A percentile compares a stretch with the other conserved stretches of the same genome.
Conservation (phyloP, 2,329 filamentous ascomycete species). For the Lomentospora prolificans region DNA sequence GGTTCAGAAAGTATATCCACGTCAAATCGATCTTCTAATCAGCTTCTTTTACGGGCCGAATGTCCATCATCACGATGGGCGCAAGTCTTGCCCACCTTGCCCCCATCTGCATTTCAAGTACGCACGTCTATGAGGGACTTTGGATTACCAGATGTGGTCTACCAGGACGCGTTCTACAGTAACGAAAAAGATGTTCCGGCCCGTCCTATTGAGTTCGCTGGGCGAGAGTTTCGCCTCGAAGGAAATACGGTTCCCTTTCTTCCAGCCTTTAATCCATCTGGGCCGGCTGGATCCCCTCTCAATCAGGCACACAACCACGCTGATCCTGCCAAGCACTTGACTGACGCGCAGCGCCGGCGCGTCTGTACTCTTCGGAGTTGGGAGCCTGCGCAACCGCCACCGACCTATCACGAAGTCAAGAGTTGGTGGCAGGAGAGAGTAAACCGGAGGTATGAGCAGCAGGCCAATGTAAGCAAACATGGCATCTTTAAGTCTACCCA, state of each 20-base stretch:
- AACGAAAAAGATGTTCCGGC: constrained; percentile 74
- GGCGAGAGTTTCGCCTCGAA: constrained; percentile 70
- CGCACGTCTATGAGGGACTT: constrained; percentile 16
- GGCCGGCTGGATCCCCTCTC: constrained; percentile 15
- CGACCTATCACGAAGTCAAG: constrained; percentile 58
- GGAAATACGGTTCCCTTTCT: constrained; percentile 71
- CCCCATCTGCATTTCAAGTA: constrained; percentile 6
- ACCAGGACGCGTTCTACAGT: constrained; percentile 80
- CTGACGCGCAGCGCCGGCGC: constrained; percentile 10
- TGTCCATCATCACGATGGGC: neutral
- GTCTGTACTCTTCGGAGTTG: constrained; percentile 47
- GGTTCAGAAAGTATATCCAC: neutral
- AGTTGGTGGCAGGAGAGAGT: constrained; percentile 49
- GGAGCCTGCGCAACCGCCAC: constrained; percentile 66
- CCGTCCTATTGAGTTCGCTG: constrained; percentile 71
- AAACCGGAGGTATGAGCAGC: constrained; percentile 12
- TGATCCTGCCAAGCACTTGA: neutral
- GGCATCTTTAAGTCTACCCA: constrained; percentile 9
- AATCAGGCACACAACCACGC: constrained; percentile 13
- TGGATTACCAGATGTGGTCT: constrained; percentile 55
- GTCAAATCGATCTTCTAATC: neutral
- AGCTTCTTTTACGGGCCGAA: neutral
- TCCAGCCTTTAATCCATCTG: constrained; percentile 62
- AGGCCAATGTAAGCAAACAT: neutral
- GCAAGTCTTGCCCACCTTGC: neutral